Base-by-base conservation (phyloP, 768 basidiomycete species). In the Auriscalpium orientale region DNA sequence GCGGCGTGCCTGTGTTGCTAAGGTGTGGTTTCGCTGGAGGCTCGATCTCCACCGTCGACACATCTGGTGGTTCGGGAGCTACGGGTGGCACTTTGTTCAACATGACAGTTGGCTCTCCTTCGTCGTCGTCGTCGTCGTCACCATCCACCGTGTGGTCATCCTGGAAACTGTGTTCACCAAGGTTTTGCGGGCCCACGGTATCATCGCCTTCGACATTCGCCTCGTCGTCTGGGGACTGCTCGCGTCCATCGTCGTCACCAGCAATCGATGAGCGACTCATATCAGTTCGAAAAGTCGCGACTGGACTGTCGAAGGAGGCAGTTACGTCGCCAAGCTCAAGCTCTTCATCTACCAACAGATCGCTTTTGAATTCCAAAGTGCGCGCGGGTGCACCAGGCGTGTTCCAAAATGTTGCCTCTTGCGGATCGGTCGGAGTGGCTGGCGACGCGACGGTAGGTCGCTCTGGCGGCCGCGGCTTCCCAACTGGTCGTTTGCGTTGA, bases 361-460 rank as follows among this genome's bases (percentile, higher is more conserved):
- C 82, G 43, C 84, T 81, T 1, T 78, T 77, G 59, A 89, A 87
- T 51, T 78, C 80, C 13, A 89, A 71, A 0, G 80, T 80, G 40
- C 83, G 82, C 13, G 76, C 78, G 1, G 78, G 69, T 2, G 76
- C 76, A 37, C 68, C 72, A 8, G 84, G 82, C 0, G 84, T 83
- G 34, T 75, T 78, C 83, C 85, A 87, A 64, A 85, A 83, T 44
- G 73, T 74, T 38, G 82, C 78, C 65, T 86, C 84, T 28, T 77
- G 71, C 10, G 57, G 72, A 64, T 68, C 73, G 6, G 60, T 52
- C 1, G 50, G 43, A 11, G 55, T 40, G 2, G 55, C 35, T 13
- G 55, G 66, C 54, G 21, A 69, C 49, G 52, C 63, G 49, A 64
- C 60, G 51, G 59, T 64, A 47, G 64, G 58, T 57, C 55, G 57